These are phyloP conservation scores for Boletellus sp. DNA, from an alignment of 768 basidiomycete species.

Conservation along the genomic window DNA sequence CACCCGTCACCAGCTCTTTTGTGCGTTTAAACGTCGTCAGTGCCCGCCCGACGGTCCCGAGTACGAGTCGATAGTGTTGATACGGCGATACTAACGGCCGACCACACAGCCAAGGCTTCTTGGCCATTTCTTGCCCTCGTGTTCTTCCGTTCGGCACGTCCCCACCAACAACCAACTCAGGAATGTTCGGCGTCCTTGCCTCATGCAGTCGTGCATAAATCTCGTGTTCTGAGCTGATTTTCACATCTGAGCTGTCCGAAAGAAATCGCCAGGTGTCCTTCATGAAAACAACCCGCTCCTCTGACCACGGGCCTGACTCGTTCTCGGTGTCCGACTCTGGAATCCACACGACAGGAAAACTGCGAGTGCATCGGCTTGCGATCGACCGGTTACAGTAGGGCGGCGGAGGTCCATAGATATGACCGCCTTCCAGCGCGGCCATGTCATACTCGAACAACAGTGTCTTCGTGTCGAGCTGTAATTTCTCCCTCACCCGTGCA, in stretches of 20 bases:
- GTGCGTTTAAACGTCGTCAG: background rate
- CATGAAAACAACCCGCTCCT: too few relatives aligned
- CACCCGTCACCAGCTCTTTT: background rate
- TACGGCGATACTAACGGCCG: background rate
- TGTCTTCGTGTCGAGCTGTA: too few relatives aligned
- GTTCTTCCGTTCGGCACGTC: background rate
- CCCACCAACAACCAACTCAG: background rate
- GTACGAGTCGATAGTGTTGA: slow-evolving; percentile 4
- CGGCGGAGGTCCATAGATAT: background rate
- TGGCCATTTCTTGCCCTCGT: too few relatives aligned
- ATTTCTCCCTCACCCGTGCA: background rate
- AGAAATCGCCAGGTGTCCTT: too few relatives aligned
- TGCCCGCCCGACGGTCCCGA: background rate
- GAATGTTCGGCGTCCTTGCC: slow-evolving; percentile 1
- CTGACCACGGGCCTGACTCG: too few relatives aligned
- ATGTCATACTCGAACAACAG: background rate
- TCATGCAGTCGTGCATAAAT: too few relatives aligned
- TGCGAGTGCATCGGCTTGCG: slow-evolving; percentile 1
- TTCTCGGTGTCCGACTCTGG: background rate
- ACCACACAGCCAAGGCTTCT: slow-evolving; percentile 1
- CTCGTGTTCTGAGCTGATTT: background rate
- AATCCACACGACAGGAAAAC: background rate
- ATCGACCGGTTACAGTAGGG: background rate
- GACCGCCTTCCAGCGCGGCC: background rate
- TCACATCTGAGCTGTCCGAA: background rate